These are phyloP conservation scores for Colletotrichum coccodes DNA, from an alignment of 2,329 filamentous ascomycete genomes.

Conservation along the genomic window DNA sequence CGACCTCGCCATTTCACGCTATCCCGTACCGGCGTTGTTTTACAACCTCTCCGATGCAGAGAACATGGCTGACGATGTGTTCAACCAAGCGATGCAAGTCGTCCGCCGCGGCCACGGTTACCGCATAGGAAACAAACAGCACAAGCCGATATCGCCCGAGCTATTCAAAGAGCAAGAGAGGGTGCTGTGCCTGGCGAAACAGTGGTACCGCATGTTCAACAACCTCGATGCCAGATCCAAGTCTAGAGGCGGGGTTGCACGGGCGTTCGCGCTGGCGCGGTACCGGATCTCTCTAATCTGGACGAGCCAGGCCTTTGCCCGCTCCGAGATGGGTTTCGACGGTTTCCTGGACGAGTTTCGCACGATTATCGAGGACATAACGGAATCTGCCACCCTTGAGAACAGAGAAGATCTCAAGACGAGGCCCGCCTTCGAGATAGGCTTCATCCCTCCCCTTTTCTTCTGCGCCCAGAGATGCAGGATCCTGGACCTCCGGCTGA, in stretches of 20 bases:
- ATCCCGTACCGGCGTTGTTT: neutral
- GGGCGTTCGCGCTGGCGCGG: neutral
- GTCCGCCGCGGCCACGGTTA: constrained; percentile 41
- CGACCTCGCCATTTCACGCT: constrained; percentile 4
- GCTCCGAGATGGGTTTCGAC: constrained; percentile 47
- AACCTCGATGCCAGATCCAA: neutral
- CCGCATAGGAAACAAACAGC: constrained; percentile 32
- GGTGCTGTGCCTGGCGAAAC: neutral
- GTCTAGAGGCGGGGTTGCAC: neutral
- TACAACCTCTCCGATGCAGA: constrained; percentile 40
- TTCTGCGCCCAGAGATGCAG: constrained; percentile 17
- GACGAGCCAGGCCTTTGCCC: neutral
- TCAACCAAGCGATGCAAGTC: constrained; percentile 41
- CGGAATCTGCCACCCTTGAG: neutral
- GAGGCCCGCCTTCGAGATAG: constrained; percentile 16
- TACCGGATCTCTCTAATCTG: constrained; percentile 8
- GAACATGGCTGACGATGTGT: constrained; percentile 40
- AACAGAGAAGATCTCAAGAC: neutral
- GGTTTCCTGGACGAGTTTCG: constrained; percentile 45
- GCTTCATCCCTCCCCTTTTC: constrained; percentile 8
- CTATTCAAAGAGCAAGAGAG: constrained; percentile 24
- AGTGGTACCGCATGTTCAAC: constrained; percentile 37
- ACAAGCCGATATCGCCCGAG: constrained; percentile 20
- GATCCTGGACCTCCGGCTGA: constrained; percentile 47
- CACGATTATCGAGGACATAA: constrained; percentile 45